Percentiles rank a stretch among this genome's conserved stretches.
Evolutionary conservation across 2,329 filamentous ascomycete species (phyloP).

Genomic region (Pseudogymnoascus pannorum): DNA sequence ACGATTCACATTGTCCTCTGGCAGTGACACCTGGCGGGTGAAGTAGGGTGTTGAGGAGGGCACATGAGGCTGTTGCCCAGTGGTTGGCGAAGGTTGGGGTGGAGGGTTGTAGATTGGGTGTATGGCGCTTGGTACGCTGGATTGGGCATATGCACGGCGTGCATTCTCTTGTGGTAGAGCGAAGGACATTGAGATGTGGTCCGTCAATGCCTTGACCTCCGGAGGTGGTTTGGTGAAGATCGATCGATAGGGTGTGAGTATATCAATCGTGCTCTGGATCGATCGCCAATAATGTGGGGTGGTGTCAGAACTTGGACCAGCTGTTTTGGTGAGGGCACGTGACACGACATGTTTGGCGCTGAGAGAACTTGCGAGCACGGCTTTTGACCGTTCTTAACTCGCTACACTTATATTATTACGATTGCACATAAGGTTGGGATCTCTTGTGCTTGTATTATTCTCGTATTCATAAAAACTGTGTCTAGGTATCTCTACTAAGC

Average conservation of each 20-base stretch:
- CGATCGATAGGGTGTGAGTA: conserved; percentile 7
- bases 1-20: neutral
- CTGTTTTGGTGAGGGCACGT: neutral
- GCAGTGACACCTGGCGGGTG: neutral
- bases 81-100: neutral
- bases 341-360: neutral
- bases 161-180: conserved; percentile 9
- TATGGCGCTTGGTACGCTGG: neutral
- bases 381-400: neutral
- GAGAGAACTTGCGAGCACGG: neutral
- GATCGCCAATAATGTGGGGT: conserved; percentile 8
- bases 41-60: conserved; percentile 2
- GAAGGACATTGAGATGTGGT: conserved; percentile 8
- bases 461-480: conserved; percentile 10
- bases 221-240: conserved; percentile 7
- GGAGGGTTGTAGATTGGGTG: conserved; percentile 5
- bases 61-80: conserved; percentile 7
- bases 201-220: conserved; percentile 6
- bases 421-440: neutral
- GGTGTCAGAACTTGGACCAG: conserved; percentile 4
- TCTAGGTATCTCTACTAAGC: conserved; percentile 10
- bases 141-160: conserved; percentile 9
- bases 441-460: conserved; percentile 4
- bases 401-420: neutral
- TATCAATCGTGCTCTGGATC: conserved; percentile 8